Evolutionary conservation across 345 rosid genomes (phyloP), one percentile per base, ranked within the genome.

Genomic region (Sonneratia alba): DNA sequence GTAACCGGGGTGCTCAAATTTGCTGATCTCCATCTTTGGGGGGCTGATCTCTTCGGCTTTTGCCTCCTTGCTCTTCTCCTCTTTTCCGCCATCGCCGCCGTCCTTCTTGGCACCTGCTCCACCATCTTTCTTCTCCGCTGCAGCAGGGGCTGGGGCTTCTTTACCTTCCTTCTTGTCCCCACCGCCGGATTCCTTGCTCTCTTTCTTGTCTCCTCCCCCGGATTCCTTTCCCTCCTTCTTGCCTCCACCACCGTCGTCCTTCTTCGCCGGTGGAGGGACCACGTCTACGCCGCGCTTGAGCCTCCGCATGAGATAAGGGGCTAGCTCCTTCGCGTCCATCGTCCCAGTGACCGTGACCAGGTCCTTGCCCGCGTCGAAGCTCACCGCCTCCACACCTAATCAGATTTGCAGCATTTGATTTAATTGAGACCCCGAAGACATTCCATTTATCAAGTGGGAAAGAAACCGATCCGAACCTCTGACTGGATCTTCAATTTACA

Each of bases 341-440:
- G 85, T 89, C 1, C 99, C 99, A 32, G 83, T 92, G 27, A 92
- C 97, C 36, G 86, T 80, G 34, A 95, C 90, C n/a, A 82, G 79
- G 67, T 92, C 97, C 77, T 89, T 95, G 7, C 71, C 83, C 13
- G 71, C 81, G 73, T 90, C 96, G 1, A 92, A 71, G n/a, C 73
- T 53, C 7, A 95, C 97, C 37, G 80, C 62, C 0, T 73, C 77
- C 66, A 95, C 96, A 2, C 97, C 99, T 95, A 85, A 73, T 70
- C 15, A 47, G 9, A 47, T 47, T 47, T 10, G 36, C 1, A 1
- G n/a, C 57, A 45, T 42, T 38, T 43, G 5, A 66, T 47, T 27
- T 55, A 9, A 21, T 59, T 55, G 22, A 57, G 38, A 3, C 38
- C 21, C n/a, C 0, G 3, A 0, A 1, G 42, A 59, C 4, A 24